phyloP scores from a whole-genome alignment of 2,329 filamentous ascomycete species.

The Aspergillus latus region DNA sequence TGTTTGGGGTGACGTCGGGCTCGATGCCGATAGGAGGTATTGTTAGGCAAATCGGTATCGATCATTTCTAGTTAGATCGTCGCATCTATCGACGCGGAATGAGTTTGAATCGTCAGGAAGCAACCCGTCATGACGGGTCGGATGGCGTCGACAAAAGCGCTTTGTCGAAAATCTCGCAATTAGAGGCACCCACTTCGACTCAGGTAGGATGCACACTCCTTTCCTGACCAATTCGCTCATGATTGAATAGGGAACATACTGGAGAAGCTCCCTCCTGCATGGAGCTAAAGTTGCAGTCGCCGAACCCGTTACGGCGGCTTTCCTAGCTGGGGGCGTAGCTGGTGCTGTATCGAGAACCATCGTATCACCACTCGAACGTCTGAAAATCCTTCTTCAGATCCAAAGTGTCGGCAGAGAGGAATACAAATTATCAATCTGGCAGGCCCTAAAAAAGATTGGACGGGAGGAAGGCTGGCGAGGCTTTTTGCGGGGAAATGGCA shows the following conservation, averaged over 20 bases:
- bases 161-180: constrained; percentile 23
- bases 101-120: constrained; percentile 38
- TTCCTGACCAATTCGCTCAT: constrained; percentile 1
- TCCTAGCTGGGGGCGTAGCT: constrained; percentile 89
- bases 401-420: constrained; percentile 88
- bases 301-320: constrained; percentile 84
- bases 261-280: constrained; percentile 22
- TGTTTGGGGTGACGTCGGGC: neutral
- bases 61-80: neutral
- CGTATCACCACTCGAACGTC: constrained; percentile 88
- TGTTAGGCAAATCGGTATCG: neutral
- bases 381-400: constrained; percentile 97
- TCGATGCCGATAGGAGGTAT: neutral
- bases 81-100: constrained; percentile 23
- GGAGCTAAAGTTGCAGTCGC: constrained; percentile 54
- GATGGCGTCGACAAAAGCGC: constrained; percentile 20
- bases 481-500: constrained; percentile 97
- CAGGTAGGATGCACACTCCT: constrained; percentile 23
- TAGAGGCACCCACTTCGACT: constrained; percentile 21
- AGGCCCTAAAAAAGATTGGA: constrained; percentile 94
- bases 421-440: constrained; percentile 90
- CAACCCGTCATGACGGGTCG: constrained; percentile 21
- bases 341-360: constrained; percentile 97
- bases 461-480: constrained; percentile 94
- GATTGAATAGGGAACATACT: constrained; percentile 21